Percentiles rank a stretch among this genome's conserved stretches.
Conservation (phyloP, 306 rosid species). For the Malus domestica region ASM211411v1 NC_041805.1:6409001-6409500, state of each 20-base stretch:
- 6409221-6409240: too few relatives aligned
- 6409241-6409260: background rate
- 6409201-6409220: too few relatives aligned
- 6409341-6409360: background rate
- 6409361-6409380: slow-evolving; percentile 28
- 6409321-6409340: background rate
- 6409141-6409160: background rate
- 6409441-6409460: background rate
- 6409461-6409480: background rate
- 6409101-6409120: background rate
- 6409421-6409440: background rate
- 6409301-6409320: background rate
- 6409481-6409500: slow-evolving; percentile 13
- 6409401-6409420: slow-evolving; percentile 7
- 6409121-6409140: background rate
- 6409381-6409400: slow-evolving; percentile 31
- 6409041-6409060: background rate
- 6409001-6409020: too few relatives aligned
- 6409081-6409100: background rate
- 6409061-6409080: background rate
- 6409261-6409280: background rate
- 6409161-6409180: background rate
- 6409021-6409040: too few relatives aligned
- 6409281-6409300: background rate
- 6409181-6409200: too few relatives aligned